Evolutionary conservation across 1,284 basidiomycete genomes (phyloP).

Genomic region (Puccinia horiana): DNA sequence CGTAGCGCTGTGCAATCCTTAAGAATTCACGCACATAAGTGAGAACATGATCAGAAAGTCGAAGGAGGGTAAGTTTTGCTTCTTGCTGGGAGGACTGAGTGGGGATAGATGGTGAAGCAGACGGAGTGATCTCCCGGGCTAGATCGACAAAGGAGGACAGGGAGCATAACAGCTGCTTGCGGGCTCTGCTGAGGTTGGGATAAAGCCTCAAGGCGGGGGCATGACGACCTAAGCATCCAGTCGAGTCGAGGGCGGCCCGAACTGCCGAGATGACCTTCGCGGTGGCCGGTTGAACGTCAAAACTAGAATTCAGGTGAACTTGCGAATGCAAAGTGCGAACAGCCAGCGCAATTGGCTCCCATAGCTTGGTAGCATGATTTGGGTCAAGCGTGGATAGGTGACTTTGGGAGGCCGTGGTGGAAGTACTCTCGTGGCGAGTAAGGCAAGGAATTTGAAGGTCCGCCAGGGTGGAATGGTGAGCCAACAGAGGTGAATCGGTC

Average conservation of each 20-base stretch:
- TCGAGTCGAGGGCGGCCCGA: conserved; percentile 78
- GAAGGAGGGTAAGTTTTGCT: conserved; percentile 59
- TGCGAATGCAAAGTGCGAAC: not conserved
- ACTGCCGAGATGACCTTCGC: conserved; percentile 80
- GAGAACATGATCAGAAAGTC: conserved; percentile 61
- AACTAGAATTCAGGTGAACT: not conserved
- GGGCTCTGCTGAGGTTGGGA: conserved; percentile 71
- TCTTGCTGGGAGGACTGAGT: not conserved
- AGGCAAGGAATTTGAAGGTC: not conserved
- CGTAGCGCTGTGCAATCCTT: not conserved
- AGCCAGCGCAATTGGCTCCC: conserved; percentile 17
- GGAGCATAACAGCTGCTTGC: conserved; percentile 78
- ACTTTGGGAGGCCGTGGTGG: not conserved
- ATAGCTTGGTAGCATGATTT: not conserved
- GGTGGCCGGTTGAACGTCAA: conserved; percentile 14
- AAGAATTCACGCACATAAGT: conserved; percentile 58
- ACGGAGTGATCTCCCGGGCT: conserved; percentile 71
- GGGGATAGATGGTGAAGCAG: conserved; percentile 7
- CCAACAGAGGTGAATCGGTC: not conserved
- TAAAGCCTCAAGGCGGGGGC: conserved; percentile 71
- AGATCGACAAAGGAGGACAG: conserved; percentile 81
- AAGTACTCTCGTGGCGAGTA: not conserved
- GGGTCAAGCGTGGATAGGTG: not conserved
- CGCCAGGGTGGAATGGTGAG: conserved; percentile 11
- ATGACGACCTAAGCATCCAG: conserved; percentile 82